phyloP scores from a whole-genome alignment of 1,284 basidiomycete genomes.

The Cryptococcus sp. region DNA sequence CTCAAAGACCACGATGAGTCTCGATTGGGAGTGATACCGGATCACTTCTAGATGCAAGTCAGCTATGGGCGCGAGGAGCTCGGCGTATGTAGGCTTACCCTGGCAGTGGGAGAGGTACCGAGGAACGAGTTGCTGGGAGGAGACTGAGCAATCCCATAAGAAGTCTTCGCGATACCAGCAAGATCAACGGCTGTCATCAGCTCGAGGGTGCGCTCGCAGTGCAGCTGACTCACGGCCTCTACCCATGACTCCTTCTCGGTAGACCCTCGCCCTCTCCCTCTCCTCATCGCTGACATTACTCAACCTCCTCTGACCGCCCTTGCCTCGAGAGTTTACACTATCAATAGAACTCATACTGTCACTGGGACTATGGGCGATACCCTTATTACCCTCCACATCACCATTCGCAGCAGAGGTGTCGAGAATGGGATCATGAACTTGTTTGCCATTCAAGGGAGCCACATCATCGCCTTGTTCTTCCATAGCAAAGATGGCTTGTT shows the following conservation, averaged over 20 bases:
- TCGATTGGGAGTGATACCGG: neutral
- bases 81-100: slow-evolving; percentile 12
- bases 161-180: slow-evolving; percentile 72
- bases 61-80: neutral
- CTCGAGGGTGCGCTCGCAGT: slow-evolving; percentile 16
- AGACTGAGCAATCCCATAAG: slow-evolving; percentile 64
- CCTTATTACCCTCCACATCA: slow-evolving; percentile 4
- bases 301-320: slow-evolving; percentile 30
- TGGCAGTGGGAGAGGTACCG: slow-evolving; percentile 48
- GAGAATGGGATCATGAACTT: neutral
- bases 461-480: slow-evolving; percentile 6
- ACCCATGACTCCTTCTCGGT: slow-evolving; percentile 38
- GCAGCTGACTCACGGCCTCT: slow-evolving; percentile 27
- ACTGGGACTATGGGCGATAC: slow-evolving; percentile 18
- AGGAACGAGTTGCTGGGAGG: slow-evolving; percentile 50
- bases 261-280: slow-evolving; percentile 49
- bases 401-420: neutral
- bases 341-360: slow-evolving; percentile 26
- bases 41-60: neutral
- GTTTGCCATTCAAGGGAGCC: slow-evolving; percentile 1
- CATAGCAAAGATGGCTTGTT: slow-evolving; percentile 12
- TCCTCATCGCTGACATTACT: slow-evolving; percentile 60
- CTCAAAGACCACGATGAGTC: neutral
- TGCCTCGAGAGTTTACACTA: slow-evolving; percentile 4
- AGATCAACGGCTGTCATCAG: slow-evolving; percentile 64